Conservation (phyloP, 2,329 filamentous ascomycete species). For the Aspergillus brasiliensis region DNA sequence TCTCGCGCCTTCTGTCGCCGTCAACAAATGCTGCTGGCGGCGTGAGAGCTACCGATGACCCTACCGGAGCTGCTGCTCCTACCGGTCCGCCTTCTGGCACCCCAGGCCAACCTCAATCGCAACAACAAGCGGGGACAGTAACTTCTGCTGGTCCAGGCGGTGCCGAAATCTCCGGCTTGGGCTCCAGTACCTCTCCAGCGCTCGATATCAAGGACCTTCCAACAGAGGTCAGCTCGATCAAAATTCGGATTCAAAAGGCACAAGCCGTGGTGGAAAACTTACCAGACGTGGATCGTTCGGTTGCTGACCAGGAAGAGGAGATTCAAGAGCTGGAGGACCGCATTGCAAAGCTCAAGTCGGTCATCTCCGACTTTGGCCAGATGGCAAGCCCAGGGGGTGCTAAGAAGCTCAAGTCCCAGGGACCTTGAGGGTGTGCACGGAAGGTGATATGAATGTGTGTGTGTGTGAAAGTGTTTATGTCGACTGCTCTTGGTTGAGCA, state of each 20-base stretch:
- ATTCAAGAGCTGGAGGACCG: constrained; percentile 45
- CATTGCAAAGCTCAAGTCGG: constrained; percentile 41
- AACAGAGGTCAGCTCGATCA: constrained; percentile 74
- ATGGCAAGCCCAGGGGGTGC: constrained; percentile 25
- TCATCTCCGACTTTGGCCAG: constrained; percentile 45
- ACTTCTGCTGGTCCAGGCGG: constrained; percentile 34
- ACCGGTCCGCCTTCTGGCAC: constrained; percentile 9
- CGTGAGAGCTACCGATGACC: constrained; percentile 23
- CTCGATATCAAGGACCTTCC: constrained; percentile 75
- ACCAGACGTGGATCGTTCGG: constrained; percentile 47
- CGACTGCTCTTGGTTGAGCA: background rate
- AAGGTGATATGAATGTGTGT: background rate
- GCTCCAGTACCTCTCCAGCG: constrained; percentile 42
- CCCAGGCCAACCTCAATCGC: constrained; percentile 21
- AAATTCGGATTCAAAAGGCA: constrained; percentile 80
- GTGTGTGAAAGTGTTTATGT: background rate
- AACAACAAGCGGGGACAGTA: constrained; percentile 32
- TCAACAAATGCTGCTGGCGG: constrained; percentile 43
- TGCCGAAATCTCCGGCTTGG: constrained; percentile 27
- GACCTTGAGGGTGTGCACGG: background rate
- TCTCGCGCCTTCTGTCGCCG: constrained; percentile 68
- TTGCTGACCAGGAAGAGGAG: constrained; percentile 48
- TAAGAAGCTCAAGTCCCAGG: constrained; percentile 6
- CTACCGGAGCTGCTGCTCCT: constrained; percentile 29
- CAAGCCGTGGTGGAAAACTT: constrained; percentile 52